Base-by-base conservation (phyloP, 306 rosid species). In the Cucurbita maxima region DNA sequence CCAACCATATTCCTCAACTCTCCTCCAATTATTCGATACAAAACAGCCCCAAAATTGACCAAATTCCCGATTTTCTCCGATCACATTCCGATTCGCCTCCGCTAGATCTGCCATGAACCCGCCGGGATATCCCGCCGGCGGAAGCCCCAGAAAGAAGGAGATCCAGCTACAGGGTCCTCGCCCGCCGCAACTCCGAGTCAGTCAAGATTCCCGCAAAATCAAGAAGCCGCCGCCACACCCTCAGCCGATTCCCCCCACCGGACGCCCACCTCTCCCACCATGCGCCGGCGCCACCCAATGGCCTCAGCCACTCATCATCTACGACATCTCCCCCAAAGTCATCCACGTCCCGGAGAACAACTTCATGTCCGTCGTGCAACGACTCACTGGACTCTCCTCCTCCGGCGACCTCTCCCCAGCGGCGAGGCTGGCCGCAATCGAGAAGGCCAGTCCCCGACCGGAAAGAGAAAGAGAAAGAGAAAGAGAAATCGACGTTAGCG, bases 331-430 rank as follows among this genome's bases (percentile, higher is more conserved):
- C 44, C 98, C 98, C 1, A 89, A 89, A 78, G 92, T 85, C 72
- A 83, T 87, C 77, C 89, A 89, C 69, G 79, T 90, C 68, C 36
- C 84, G 1, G 92, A 74, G 64, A 77, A 19, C 58, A 84, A 94
- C 45, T 94, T 94, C 90, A 89, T 87, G 97, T 87, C 93, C 81
- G 71, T 85, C 12, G 97, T 94, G 37, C 99, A 94, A 78, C 90
- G 97, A 57, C 96, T 94, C 73, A 94, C 99, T 14, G 99, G 99
- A 0, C 86, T 83, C 0, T 83, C 89, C 0, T 83, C 89, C 6
- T 22, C 96, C n/a, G 18, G 81, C 5, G 87, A 83, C 12, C 76
- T 94, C 0, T 94, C 99, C 0, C 99, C 99, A 41, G 99, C 99
- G 7, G 99, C 97, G 10, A 85, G 97, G 18, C 76, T 91, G 1